Conservation (phyloP, 228 moss, liverwort and hornwort species). For the Sphagnum fallax region DNA sequence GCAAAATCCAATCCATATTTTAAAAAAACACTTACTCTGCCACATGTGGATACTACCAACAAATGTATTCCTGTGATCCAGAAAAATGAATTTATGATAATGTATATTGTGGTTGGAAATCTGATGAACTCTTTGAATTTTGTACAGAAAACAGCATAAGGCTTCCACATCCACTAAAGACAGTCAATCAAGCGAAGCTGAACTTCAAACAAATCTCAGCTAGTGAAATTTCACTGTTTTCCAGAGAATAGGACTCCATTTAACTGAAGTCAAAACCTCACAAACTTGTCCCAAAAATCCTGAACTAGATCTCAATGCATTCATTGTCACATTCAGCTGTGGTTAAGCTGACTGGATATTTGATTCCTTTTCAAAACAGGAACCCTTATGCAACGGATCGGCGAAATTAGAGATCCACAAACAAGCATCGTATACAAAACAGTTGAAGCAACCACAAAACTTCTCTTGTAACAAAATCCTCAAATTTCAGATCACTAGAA, state of each 20-base stretch:
- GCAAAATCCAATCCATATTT: neutral
- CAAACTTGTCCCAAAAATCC: too few species aligned
- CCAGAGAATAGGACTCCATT: too few species aligned
- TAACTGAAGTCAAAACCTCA: too few species aligned
- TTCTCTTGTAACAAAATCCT: neutral
- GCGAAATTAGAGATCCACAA: neutral
- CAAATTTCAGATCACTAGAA: neutral
- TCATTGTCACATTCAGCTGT: too few species aligned
- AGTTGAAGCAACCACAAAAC: neutral
- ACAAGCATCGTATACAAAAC: neutral
- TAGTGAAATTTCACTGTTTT: too few species aligned
- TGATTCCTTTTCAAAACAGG: too few species aligned
- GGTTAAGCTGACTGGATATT: too few species aligned
- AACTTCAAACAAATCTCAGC: too few species aligned
- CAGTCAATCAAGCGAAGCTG: too few species aligned
- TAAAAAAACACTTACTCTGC: neutral
- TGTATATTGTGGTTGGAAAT: neutral
- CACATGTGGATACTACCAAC: neutral
- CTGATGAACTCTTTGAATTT: neutral
- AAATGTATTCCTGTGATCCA: neutral
- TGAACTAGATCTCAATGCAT: too few species aligned
- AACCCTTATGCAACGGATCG: too few species aligned
- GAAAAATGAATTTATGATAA: neutral
- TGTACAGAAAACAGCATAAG: neutral
- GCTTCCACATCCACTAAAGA: too few species aligned